Evolutionary conservation across 2,329 filamentous ascomycete genomes (phyloP).

Genomic region (Aspergillus flavus): DNA sequence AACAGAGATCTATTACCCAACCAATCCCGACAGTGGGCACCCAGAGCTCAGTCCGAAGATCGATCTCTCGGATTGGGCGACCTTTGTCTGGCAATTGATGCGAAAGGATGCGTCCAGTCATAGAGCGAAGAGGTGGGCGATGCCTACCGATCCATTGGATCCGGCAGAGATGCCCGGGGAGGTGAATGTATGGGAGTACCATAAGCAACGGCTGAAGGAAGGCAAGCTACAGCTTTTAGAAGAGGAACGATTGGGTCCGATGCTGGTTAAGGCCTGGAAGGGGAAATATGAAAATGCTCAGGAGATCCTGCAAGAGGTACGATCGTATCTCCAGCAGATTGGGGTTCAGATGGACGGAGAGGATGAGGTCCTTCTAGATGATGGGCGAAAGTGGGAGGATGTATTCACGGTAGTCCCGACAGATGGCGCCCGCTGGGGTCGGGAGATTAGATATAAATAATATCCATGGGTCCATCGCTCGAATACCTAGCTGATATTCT

Average conservation of each 20-base stretch:
- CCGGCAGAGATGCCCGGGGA: too few species aligned
- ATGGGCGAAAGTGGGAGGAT: too few species aligned
- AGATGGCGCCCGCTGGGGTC: not conserved
- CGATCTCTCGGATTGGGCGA: constrained; percentile 10
- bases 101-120: too few species aligned
- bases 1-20: constrained; percentile 6
- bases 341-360: not conserved
- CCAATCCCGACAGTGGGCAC: not conserved
- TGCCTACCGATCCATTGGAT: constrained; percentile 5
- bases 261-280: constrained; percentile 12
- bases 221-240: constrained; percentile 13
- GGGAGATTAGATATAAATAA: not conserved
- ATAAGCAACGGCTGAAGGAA: constrained; percentile 3
- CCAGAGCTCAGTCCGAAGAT: constrained; percentile 1
- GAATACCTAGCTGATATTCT: not conserved
- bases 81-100: not conserved
- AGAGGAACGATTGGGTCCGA: constrained; percentile 3
- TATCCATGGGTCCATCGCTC: not conserved
- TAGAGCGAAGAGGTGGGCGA: too few species aligned
- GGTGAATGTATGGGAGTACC: not conserved
- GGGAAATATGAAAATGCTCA: constrained; percentile 12
- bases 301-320: constrained; percentile 11
- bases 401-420: too few species aligned
- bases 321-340: constrained; percentile 9
- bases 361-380: constrained; percentile 1